Conservation (phyloP, 139 green algal species). For the Zygnema circumcarinatum region DNA sequence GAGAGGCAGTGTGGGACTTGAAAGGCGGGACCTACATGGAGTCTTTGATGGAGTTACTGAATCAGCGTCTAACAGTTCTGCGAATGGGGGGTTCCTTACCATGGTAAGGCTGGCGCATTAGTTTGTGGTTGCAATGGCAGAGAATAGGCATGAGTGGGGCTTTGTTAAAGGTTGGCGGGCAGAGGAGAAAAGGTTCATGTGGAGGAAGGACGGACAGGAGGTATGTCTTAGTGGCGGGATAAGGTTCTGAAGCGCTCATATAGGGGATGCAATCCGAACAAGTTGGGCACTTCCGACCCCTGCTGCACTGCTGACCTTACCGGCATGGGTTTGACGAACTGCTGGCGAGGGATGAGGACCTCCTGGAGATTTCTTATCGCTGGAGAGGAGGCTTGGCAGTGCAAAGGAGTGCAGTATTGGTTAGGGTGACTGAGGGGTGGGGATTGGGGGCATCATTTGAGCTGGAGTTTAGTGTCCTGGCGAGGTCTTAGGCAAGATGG, state of each 20-base stretch:
- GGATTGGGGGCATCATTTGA: not conserved
- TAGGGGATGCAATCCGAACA: not conserved
- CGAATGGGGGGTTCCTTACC: too few species aligned
- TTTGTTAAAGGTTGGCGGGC: not conserved
- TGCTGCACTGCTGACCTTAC: not conserved
- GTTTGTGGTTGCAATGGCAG: too few species aligned
- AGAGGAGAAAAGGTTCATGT: not conserved
- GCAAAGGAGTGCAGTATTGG: not conserved
- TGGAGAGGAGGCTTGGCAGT: not conserved
- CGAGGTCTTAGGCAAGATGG: not conserved
- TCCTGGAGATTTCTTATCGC: not conserved
- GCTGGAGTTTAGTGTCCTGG: not conserved
- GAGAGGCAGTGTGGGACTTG: not conserved
- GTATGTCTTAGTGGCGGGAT: not conserved
- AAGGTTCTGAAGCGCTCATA: not conserved
- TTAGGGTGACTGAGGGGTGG: not conserved
- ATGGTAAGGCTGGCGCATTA: too few species aligned
- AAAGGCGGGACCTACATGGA: not conserved
- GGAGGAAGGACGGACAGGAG: not conserved
- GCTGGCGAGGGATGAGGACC: not conserved
- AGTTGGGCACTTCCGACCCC: not conserved
- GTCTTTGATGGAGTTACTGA: not conserved
- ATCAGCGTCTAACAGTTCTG: not conserved
- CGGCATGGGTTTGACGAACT: not conserved
- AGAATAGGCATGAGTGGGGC: not conserved